Percentiles rank a stretch among this genome's conserved stretches.
Evolutionary conservation across 192 early-diverging fungal genomes (phyloP).

Genomic region (Glomus cerebriforme): DNA sequence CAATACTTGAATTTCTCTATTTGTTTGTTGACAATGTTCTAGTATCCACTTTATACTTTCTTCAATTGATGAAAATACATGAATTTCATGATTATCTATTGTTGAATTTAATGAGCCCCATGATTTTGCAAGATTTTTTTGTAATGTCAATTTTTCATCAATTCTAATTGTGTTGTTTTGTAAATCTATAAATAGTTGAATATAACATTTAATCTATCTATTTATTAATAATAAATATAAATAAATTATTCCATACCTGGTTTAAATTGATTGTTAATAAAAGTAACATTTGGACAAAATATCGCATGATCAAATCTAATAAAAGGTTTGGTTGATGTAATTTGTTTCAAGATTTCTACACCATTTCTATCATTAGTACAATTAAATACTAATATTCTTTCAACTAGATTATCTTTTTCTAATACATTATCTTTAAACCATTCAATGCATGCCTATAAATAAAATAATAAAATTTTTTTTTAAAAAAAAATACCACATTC

Average conservation of each 20-base stretch:
- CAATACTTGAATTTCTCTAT: slow-evolving; percentile 60
- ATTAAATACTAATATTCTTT: slow-evolving; percentile 83
- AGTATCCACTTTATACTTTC: slow-evolving; percentile 63
- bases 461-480: not conserved
- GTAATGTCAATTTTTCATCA: slow-evolving; percentile 62
- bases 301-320: slow-evolving; percentile 66
- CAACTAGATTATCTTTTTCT: not conserved
- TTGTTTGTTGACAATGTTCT: slow-evolving; percentile 32
- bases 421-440: slow-evolving; percentile 6
- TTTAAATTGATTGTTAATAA: slow-evolving; percentile 39
- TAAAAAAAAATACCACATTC: not conserved
- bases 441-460: slow-evolving; percentile 6
- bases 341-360: slow-evolving; percentile 60
- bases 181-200: slow-evolving; percentile 51
- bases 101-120: slow-evolving; percentile 54
- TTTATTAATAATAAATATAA: not conserved
- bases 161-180: slow-evolving; percentile 67
- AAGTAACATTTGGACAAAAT: slow-evolving; percentile 80
- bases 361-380: slow-evolving; percentile 78
- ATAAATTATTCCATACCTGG: slow-evolving; percentile 15
- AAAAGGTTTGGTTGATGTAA: slow-evolving; percentile 49
- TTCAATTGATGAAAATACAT: slow-evolving; percentile 60
- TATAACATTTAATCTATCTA: not conserved
- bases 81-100: slow-evolving; percentile 11
- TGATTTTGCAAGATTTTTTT: slow-evolving; percentile 57